A percentile compares a stretch with the other conserved stretches of the same genome.
These are phyloP conservation scores for Calonectria naviculata DNA, from an alignment of 2,329 filamentous ascomycete genomes.

Conservation along the genomic window DNA sequence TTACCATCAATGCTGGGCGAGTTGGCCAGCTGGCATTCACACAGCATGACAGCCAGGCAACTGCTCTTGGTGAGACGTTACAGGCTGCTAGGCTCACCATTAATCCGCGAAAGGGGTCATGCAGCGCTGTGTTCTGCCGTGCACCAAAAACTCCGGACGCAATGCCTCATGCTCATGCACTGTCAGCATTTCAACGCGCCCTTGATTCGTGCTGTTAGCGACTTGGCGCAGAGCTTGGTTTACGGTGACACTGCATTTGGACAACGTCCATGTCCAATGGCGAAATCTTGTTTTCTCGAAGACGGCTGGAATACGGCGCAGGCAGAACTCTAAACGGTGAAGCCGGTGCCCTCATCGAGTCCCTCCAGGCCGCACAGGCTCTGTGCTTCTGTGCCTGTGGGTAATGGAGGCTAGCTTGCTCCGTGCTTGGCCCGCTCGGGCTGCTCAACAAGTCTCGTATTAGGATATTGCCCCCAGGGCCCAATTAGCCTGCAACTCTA, in stretches of 20 bases:
- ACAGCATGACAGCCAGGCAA: not conserved
- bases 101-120: not conserved
- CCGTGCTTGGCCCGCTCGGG: not conserved
- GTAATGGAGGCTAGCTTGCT: not conserved
- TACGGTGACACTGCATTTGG: not conserved
- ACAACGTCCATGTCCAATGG: not conserved
- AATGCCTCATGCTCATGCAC: conserved; percentile 13
- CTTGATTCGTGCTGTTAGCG: not conserved
- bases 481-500: conserved; percentile 2
- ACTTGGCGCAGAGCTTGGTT: not conserved
- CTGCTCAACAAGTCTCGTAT: not conserved
- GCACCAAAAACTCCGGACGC: not conserved
- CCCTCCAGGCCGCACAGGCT: not conserved
- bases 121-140: not conserved
- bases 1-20: not conserved
- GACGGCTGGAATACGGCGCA: not conserved
- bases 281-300: conserved; percentile 1
- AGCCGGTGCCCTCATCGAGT: not conserved
- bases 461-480: not conserved
- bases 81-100: not conserved
- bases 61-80: not conserved
- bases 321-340: not conserved
- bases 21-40: not conserved
- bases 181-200: not conserved
- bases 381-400: not conserved